Evolutionary conservation across 805 yeast species (phyloP).

Genomic region (Zygotorulaspora florentina): DNA sequence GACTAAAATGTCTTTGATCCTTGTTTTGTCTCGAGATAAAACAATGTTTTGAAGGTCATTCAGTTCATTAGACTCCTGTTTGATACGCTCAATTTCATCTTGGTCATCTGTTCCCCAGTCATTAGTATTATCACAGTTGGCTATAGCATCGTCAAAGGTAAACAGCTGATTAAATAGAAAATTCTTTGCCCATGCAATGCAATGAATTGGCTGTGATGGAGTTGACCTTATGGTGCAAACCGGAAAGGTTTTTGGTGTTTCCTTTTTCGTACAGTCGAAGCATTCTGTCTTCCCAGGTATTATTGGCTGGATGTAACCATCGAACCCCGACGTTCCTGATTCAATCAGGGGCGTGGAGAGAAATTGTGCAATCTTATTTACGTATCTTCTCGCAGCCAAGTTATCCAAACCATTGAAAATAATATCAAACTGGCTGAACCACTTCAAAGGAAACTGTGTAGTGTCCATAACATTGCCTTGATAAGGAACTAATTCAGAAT

Average conservation of each 20-base stretch:
- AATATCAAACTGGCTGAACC: constrained; percentile 73
- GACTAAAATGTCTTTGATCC: constrained; percentile 44
- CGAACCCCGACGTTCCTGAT: constrained; percentile 91
- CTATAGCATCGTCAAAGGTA: constrained; percentile 43
- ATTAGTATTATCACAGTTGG: constrained; percentile 37
- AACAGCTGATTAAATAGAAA: constrained; percentile 81
- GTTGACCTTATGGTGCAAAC: constrained; percentile 97
- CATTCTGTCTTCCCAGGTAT: constrained; percentile 81
- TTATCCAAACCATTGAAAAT: constrained; percentile 93
- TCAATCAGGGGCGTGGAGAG: constrained; percentile 77
- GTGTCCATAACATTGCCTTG: constrained; percentile 87
- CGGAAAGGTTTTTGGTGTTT: constrained; percentile 85
- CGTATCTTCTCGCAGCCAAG: constrained; percentile 85
- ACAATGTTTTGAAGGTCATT: constrained; percentile 44
- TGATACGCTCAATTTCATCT: constrained; percentile 59
- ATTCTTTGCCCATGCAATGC: constrained; percentile 96
- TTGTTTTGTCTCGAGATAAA: constrained; percentile 27
- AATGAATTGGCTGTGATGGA: constrained; percentile 93
- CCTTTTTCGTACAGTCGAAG: constrained; percentile 86
- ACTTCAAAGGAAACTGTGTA: constrained; percentile 59
- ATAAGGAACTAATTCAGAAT: constrained; percentile 65
- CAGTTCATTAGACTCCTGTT: constrained; percentile 65
- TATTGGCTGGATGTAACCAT: constrained; percentile 93
- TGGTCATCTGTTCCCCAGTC: constrained; percentile 58
- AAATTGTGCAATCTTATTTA: constrained; percentile 76